phyloP scores from a whole-genome alignment of 768 basidiomycete genomes.

The Tulasnella sp. region DNA sequence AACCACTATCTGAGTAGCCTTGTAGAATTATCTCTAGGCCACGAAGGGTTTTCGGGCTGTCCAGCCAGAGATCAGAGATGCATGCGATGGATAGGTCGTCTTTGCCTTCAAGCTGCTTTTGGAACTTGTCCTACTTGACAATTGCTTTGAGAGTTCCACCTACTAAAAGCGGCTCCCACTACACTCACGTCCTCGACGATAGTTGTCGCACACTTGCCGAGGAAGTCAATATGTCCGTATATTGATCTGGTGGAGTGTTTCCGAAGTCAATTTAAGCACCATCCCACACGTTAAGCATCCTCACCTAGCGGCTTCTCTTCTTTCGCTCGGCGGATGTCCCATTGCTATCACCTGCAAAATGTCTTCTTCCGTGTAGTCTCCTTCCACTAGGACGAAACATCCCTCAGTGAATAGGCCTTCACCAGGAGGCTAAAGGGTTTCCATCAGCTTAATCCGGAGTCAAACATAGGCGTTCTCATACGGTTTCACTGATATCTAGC shows the following conservation, averaged over 20 bases:
- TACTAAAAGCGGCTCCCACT: not conserved
- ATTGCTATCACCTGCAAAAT: conserved; percentile 83
- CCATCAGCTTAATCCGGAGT: not conserved
- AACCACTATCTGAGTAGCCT: conserved; percentile 75
- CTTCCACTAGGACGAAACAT: conserved; percentile 88
- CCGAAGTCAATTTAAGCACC: not conserved
- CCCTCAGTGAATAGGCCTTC: conserved; percentile 96
- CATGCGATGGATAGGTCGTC: conserved; percentile 66
- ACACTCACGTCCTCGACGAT: conserved; percentile 69
- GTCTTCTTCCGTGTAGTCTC: conserved; percentile 89
- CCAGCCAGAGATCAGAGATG: conserved; percentile 92
- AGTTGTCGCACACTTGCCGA: conserved; percentile 89
- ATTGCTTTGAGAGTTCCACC: not conserved
- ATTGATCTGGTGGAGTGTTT: conserved; percentile 47
- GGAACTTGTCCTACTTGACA: not conserved
- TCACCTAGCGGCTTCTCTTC: conserved; percentile 70
- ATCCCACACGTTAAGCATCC: conserved; percentile 15
- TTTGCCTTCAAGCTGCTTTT: not conserved
- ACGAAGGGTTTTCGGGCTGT: conserved; percentile 68
- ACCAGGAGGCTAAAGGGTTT: conserved; percentile 60
- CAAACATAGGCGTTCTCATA: conserved; percentile 28
- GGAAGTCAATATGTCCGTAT: conserved; percentile 93
- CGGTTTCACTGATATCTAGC: conserved; percentile 79
- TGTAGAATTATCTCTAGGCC: conserved; percentile 82
- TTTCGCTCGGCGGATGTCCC: conserved; percentile 95